phyloP scores from a whole-genome alignment of 164 flowering plant species.

The Aristolochia fimbriata region DNA sequence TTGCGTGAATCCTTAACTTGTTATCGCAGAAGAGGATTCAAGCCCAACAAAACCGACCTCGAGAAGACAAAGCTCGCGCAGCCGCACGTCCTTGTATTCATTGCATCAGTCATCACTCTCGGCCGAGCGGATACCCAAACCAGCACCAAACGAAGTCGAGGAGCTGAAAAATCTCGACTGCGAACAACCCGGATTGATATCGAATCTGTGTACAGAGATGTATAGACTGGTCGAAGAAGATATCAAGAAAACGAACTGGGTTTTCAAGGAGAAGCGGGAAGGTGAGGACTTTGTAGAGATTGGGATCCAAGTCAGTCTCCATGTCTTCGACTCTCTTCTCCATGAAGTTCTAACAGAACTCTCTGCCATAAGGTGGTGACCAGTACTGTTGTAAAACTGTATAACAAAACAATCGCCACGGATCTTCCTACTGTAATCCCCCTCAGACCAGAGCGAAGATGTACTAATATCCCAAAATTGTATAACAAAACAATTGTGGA shows the following conservation, averaged over 20 bases:
- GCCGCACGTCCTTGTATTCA: conserved; percentile 3
- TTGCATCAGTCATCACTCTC: background rate
- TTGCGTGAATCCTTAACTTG: background rate
- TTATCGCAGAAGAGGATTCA: conserved; percentile 18
- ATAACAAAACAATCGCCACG: too few species aligned
- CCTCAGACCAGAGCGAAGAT: too few species aligned
- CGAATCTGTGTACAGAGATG: conserved; percentile 22
- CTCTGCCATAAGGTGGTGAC: too few species aligned
- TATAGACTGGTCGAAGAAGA: conserved; percentile 37
- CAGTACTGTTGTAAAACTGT: too few species aligned
- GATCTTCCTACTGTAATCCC: too few species aligned
- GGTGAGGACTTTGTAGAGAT: conserved; percentile 31
- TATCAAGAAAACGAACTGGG: conserved; percentile 29
- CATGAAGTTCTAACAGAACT: conserved; percentile 34
- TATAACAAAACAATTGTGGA: too few species aligned
- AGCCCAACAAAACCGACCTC: conserved; percentile 18
- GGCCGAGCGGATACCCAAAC: background rate
- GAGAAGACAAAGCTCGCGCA: conserved; percentile 34
- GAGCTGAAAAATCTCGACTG: conserved; percentile 14
- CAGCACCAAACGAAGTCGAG: background rate
- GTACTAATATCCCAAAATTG: too few species aligned
- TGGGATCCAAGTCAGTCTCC: conserved; percentile 22
- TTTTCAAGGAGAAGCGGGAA: conserved; percentile 10
- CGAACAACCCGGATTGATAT: background rate
- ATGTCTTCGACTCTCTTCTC: conserved; percentile 38